phyloP scores from a whole-genome alignment of 495 filamentous ascomycete species.

The Lentithecium fluviatile region DNA sequence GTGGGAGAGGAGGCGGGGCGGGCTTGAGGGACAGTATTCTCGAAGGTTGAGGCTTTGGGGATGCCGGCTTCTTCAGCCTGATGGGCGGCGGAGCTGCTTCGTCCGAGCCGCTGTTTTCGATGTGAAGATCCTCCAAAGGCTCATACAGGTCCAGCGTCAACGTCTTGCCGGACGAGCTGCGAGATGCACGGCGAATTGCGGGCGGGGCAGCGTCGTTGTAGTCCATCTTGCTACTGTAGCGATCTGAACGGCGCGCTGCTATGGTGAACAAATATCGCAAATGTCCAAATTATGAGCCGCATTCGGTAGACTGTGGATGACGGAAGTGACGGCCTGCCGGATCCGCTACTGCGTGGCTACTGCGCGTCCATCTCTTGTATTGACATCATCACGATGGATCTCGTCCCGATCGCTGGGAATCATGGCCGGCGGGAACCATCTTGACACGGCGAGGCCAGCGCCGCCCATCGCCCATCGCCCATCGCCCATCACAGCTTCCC shows the following conservation, averaged over 20 bases:
- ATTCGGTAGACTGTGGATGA: background rate
- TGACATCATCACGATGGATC: background rate
- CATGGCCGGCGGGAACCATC: background rate
- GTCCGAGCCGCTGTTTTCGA: background rate
- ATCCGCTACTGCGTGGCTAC: background rate
- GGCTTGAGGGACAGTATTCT: background rate
- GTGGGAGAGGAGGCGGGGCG: background rate
- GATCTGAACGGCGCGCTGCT: background rate
- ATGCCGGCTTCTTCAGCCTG: background rate
- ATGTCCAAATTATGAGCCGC: background rate
- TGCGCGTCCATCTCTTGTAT: background rate
- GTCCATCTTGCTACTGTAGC: background rate
- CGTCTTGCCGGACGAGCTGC: background rate
- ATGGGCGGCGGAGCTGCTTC: conserved; percentile 16
- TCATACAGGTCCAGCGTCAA: conserved; percentile 1
- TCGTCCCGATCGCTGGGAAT: background rate
- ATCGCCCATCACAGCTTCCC: too few species aligned
- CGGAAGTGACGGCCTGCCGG: background rate
- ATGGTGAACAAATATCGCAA: background rate
- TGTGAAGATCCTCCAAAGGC: background rate
- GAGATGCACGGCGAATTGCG: conserved; percentile 14
- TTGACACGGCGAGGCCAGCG: background rate
- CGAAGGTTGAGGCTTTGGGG: background rate
- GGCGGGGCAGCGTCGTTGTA: conserved; percentile 11
- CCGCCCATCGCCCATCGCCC: too few species aligned